These are phyloP conservation scores for Narthecium ossifragum DNA, from an alignment of 106 monocot species.

Conservation along the genomic window DNA sequence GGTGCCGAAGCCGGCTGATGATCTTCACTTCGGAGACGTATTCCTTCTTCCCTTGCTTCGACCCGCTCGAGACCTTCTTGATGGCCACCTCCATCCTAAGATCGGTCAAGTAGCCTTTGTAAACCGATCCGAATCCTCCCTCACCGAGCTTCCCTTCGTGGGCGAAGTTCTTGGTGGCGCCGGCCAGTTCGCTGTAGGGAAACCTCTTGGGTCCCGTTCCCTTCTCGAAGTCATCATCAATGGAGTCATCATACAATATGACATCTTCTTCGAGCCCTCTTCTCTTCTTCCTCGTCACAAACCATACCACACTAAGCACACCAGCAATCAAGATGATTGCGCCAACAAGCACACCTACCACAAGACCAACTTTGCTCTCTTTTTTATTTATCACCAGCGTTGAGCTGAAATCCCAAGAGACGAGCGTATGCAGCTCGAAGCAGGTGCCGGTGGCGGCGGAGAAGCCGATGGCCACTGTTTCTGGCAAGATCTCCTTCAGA, in stretches of 20 bases:
- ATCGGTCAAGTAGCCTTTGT: constrained; percentile 29
- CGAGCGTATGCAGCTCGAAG: constrained; percentile 40
- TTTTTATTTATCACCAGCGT: constrained; percentile 12
- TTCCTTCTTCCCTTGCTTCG: constrained; percentile 59
- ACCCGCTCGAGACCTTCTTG: constrained; percentile 39
- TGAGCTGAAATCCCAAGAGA: constrained; percentile 60
- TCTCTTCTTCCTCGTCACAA: constrained; percentile 6
- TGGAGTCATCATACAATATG: constrained; percentile 4
- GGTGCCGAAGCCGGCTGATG: constrained; percentile 49
- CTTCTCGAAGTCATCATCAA: constrained; percentile 29
- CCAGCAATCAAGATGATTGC: background rate
- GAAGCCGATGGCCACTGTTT: constrained; percentile 52
- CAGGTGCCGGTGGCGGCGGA: constrained; percentile 44
- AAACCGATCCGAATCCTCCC: constrained; percentile 59
- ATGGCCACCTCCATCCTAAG: constrained; percentile 32
- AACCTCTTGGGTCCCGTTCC: constrained; percentile 39
- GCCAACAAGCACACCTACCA: background rate
- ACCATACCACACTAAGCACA: background rate
- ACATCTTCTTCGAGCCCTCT: constrained; percentile 3
- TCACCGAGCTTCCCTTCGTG: constrained; percentile 49
- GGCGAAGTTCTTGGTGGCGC: constrained; percentile 39
- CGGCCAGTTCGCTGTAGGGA: constrained; percentile 25
- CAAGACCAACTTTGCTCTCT: background rate
- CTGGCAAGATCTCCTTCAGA: constrained; percentile 36
- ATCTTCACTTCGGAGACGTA: constrained; percentile 52